Evolutionary conservation across 495 filamentous ascomycete genomes (phyloP).

Genomic region (Tuber magnatum): DNA sequence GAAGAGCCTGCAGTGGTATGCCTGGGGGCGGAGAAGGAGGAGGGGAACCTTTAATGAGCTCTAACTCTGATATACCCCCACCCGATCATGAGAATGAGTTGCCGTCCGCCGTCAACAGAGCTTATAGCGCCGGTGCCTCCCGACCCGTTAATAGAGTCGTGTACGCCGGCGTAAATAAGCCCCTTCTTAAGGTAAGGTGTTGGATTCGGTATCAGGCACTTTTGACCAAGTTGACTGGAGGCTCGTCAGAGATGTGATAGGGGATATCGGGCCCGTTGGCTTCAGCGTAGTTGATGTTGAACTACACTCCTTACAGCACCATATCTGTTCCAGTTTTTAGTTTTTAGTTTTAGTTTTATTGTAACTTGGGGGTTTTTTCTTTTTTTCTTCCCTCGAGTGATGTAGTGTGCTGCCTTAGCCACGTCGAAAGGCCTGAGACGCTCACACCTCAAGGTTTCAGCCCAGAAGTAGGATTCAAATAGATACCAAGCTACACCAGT

Average conservation of each 20-base stretch:
- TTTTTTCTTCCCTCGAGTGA: not conserved
- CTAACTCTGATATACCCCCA: not conserved
- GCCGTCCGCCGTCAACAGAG: not conserved
- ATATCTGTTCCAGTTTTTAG: not conserved
- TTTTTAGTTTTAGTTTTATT: not conserved
- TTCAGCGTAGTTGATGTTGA: not conserved
- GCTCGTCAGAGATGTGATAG: not conserved
- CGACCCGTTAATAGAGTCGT: not conserved
- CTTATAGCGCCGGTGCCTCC: not conserved
- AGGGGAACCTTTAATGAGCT: not conserved
- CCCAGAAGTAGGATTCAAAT: not conserved
- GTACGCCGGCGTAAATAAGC: not conserved
- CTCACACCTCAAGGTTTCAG: not conserved
- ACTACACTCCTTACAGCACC: not conserved
- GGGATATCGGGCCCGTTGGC: not conserved
- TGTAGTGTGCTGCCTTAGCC: not conserved
- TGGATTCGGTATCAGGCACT: not conserved
- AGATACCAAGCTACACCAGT: not conserved
- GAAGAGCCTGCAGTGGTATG: not conserved
- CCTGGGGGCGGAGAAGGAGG: not conserved
- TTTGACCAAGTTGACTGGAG: not conserved
- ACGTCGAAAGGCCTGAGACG: not conserved
- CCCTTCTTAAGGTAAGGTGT: not conserved
- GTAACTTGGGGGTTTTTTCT: not conserved
- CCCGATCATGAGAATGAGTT: not conserved